These are phyloP conservation scores for Dothidotthia symphoricarpi DNA, from an alignment of 2,329 filamentous ascomycete species.

Conservation along the genomic window DNA sequence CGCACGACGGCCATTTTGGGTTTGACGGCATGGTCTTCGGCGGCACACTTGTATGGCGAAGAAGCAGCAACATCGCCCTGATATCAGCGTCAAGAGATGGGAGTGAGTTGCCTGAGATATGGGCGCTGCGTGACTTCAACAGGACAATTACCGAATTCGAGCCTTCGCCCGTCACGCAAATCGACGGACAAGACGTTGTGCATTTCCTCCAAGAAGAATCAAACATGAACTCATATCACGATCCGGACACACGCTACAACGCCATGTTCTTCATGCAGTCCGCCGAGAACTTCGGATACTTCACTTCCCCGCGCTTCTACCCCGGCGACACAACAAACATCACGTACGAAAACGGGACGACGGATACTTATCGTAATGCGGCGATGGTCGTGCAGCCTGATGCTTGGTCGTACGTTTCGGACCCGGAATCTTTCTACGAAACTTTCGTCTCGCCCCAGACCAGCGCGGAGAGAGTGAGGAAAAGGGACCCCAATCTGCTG, in stretches of 20 bases:
- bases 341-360: conserved; percentile 41
- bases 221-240: conserved; percentile 34
- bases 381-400: conserved; percentile 26
- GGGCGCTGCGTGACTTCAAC: conserved; percentile 35
- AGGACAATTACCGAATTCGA: conserved; percentile 19
- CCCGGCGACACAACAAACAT: conserved; percentile 30
- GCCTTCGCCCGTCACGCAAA: conserved; percentile 39
- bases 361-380: conserved; percentile 26
- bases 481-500: conserved; percentile 22
- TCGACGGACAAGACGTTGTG: conserved; percentile 39
- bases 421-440: conserved; percentile 44
- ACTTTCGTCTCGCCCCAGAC: conserved; percentile 29
- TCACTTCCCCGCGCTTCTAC: conserved; percentile 36
- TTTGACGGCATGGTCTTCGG: conserved; percentile 39
- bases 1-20: conserved; percentile 39
- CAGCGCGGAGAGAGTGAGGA: conserved; percentile 21
- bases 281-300: conserved; percentile 31
- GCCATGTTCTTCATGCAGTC: conserved; percentile 39
- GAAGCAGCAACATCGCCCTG: conserved; percentile 30
- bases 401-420: conserved; percentile 32
- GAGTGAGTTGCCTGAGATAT: conserved; percentile 29
- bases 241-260: conserved; percentile 45
- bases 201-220: conserved; percentile 38
- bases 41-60: conserved; percentile 37
- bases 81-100: conserved; percentile 36